These are phyloP conservation scores for Persicaria tinctoria DNA, from an alignment of 148 eudicot species.

Conservation along the genomic window DNA sequence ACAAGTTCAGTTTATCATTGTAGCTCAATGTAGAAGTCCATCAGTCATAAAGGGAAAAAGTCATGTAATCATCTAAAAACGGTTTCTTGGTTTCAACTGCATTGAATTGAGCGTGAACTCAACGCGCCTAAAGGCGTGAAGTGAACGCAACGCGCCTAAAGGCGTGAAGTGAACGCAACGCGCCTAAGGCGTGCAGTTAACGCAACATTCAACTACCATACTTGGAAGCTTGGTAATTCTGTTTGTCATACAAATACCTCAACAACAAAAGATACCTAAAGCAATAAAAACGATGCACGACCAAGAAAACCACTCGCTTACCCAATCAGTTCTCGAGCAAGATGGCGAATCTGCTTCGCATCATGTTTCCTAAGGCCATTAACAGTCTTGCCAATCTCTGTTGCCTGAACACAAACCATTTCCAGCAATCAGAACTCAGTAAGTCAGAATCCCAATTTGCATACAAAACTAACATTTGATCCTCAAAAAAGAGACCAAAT, in stretches of 20 bases:
- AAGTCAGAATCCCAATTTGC: background rate
- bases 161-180: too few species aligned
- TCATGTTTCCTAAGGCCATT: slow-evolving; percentile 53
- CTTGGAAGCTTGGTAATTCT: background rate
- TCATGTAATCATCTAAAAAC: background rate
- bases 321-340: slow-evolving; percentile 56
- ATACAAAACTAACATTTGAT: slow-evolving; percentile 1
- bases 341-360: slow-evolving; percentile 52
- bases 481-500: slow-evolving; percentile 6
- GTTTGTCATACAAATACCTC: background rate
- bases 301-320: slow-evolving; percentile 25
- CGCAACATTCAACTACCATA: background rate
- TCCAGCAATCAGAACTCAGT: slow-evolving; percentile 4
- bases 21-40: background rate
- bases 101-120: background rate
- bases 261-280: background rate
- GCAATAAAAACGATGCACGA: slow-evolving; percentile 5
- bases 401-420: slow-evolving; percentile 42
- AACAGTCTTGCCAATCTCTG: slow-evolving; percentile 89
- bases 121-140: background rate
- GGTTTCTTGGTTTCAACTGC: background rate
- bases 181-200: too few species aligned
- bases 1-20: background rate
- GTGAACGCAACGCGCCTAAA: background rate
- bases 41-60: background rate